Conservation (phyloP, 257 asterid genomes). For the Ilex asprella region DNA sequence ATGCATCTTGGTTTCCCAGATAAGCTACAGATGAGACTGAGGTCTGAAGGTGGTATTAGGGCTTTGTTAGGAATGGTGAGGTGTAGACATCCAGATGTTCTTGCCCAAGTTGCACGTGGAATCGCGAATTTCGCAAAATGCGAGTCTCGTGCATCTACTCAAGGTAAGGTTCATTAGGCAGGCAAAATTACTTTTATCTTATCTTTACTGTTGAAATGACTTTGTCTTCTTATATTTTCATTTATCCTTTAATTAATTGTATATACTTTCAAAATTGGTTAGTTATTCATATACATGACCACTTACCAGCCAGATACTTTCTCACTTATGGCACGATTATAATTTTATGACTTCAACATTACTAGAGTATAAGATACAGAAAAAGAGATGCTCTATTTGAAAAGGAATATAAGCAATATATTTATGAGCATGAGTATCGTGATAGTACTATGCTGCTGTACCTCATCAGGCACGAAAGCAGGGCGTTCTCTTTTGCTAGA, state of each 20-base stretch:
- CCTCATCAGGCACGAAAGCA: conserved; percentile 48
- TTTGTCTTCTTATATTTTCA: too few relatives aligned
- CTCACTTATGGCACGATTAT: too few relatives aligned
- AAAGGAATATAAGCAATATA: too few relatives aligned
- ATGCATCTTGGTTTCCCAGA: conserved; percentile 31
- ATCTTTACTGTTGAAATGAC: too few relatives aligned
- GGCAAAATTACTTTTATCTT: not conserved
- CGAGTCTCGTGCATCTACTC: conserved; percentile 85
- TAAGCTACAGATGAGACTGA: conserved; percentile 83
- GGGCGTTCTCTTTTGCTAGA: conserved; percentile 83
- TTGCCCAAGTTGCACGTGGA: conserved; percentile 98
- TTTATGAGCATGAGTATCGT: too few relatives aligned
- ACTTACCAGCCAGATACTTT: too few relatives aligned
- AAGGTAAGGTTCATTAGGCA: conserved; percentile 37
- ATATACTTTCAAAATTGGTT: too few relatives aligned
- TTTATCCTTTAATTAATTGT: too few relatives aligned
- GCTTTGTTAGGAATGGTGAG: conserved; percentile 97
- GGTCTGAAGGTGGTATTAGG: conserved; percentile 96
- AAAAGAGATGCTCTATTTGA: too few relatives aligned
- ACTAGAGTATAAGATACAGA: too few relatives aligned
- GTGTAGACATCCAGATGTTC: conserved; percentile 91
- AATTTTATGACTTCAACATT: too few relatives aligned
- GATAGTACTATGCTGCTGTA: not conserved
- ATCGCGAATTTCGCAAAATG: conserved; percentile 96
- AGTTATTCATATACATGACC: too few relatives aligned